Evolutionary conservation across 2,329 filamentous ascomycete genomes (phyloP).

Genomic region (Coleophoma crateriformis): DNA sequence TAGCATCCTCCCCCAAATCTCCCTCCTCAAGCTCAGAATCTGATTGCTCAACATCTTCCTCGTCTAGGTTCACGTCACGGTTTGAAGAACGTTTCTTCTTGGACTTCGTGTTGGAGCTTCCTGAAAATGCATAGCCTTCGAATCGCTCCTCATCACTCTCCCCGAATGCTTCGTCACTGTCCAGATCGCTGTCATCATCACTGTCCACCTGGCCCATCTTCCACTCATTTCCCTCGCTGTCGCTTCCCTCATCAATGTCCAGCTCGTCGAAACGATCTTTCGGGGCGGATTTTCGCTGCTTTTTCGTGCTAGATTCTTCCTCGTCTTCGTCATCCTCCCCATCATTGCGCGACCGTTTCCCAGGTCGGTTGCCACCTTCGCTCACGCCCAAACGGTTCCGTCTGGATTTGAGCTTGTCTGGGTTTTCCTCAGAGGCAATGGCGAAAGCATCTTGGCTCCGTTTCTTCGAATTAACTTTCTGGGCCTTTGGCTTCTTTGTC

Average conservation of each 20-base stretch:
- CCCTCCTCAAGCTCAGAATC: constrained; percentile 58
- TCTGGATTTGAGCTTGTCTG: constrained; percentile 46
- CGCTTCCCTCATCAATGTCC: constrained; percentile 54
- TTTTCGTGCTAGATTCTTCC: constrained; percentile 31
- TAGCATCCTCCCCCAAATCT: constrained; percentile 49
- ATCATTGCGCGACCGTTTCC: constrained; percentile 31
- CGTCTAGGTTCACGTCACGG: constrained; percentile 44
- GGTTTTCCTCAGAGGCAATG: constrained; percentile 53
- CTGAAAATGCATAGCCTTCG: constrained; percentile 61
- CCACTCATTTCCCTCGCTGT: constrained; percentile 66
- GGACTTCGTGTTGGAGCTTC: constrained; percentile 45
- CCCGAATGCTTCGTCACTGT: constrained; percentile 68
- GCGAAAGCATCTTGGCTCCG: constrained; percentile 49
- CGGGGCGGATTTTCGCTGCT: constrained; percentile 18
- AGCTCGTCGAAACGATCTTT: constrained; percentile 31
- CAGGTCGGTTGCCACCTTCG: constrained; percentile 34
- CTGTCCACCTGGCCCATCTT: constrained; percentile 58
- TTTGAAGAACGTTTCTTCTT: constrained; percentile 41
- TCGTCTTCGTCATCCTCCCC: constrained; percentile 32
- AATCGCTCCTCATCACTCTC: constrained; percentile 67
- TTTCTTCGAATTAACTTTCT: constrained; percentile 39
- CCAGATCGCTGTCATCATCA: constrained; percentile 63
- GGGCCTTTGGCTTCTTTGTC: constrained; percentile 27
- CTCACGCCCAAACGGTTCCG: constrained; percentile 51
- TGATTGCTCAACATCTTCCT: constrained; percentile 31